phyloP scores from a whole-genome alignment of 2,329 filamentous ascomycete species.

The Sporothrix inflata region DNA sequence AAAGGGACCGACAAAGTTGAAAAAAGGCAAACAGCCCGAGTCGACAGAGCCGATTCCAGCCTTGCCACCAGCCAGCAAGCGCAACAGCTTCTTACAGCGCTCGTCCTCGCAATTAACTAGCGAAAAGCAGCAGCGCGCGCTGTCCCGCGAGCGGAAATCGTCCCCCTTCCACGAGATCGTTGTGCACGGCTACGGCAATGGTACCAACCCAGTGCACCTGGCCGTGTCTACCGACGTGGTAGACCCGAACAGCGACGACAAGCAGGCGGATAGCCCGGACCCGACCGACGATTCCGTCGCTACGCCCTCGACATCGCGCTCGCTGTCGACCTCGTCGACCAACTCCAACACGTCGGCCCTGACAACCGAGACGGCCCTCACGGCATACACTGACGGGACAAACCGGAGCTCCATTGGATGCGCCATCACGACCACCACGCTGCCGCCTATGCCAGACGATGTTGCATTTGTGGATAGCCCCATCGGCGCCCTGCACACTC shows the following conservation, averaged over 20 bases:
- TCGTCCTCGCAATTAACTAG: not conserved
- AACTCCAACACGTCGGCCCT: conserved; percentile 32
- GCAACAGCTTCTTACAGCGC: conserved; percentile 19
- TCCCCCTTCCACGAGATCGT: conserved; percentile 54
- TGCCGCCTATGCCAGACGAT: not conserved
- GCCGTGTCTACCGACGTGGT: not conserved
- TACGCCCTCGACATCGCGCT: conserved; percentile 30
- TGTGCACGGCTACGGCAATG: conserved; percentile 58
- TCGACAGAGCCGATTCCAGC: not conserved
- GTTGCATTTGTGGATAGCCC: not conserved
- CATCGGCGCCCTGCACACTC: not conserved
- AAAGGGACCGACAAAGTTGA: not conserved
- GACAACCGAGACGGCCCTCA: conserved; percentile 27
- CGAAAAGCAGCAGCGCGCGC: conserved; percentile 7
- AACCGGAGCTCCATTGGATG: not conserved
- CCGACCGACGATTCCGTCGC: not conserved
- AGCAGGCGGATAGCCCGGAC: not conserved
- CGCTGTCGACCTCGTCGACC: conserved; percentile 37
- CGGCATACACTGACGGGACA: not conserved
- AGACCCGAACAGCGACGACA: not conserved
- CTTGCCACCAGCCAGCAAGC: not conserved
- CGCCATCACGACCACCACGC: not conserved
- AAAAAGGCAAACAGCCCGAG: conserved; percentile 19
- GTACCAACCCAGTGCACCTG: conserved; percentile 44
- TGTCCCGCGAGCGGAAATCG: not conserved